Percentiles rank a stretch among this genome's conserved stretches.
Conservation (phyloP, 345 rosid species). For the Reutealis trisperma region DNA sequence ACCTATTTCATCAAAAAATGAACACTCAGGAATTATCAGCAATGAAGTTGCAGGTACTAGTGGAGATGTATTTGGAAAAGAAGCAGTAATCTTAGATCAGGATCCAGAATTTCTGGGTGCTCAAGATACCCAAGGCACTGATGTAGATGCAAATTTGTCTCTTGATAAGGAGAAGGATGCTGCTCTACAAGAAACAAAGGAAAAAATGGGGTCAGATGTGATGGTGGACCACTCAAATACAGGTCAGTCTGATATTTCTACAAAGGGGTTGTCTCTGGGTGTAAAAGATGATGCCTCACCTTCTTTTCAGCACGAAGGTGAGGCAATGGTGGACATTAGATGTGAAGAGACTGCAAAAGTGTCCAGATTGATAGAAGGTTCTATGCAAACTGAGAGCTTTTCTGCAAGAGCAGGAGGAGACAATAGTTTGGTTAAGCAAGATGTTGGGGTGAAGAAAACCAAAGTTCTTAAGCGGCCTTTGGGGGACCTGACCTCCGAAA, state of each 20-base stretch:
- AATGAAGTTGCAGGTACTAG: slow-evolving; percentile 37
- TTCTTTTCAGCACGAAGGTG: slow-evolving; percentile 34
- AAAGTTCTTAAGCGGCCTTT: slow-evolving; percentile 53
- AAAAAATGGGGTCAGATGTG: slow-evolving; percentile 23
- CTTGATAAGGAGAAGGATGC: slow-evolving; percentile 26
- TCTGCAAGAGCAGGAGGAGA: slow-evolving; percentile 37
- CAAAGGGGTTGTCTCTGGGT: slow-evolving; percentile 21
- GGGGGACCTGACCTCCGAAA: slow-evolving; percentile 43
- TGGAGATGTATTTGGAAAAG: slow-evolving; percentile 39
- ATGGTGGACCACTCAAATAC: slow-evolving; percentile 8
- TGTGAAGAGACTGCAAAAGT: slow-evolving; percentile 37
- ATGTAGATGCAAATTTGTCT: slow-evolving; percentile 35
- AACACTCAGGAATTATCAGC: slow-evolving; percentile 37
- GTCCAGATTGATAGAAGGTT: slow-evolving; percentile 36
- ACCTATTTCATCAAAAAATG: slow-evolving; percentile 37
- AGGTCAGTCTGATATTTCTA: slow-evolving; percentile 22
- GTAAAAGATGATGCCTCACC: slow-evolving; percentile 20
- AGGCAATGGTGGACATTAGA: slow-evolving; percentile 34
- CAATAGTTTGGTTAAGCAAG: slow-evolving; percentile 28
- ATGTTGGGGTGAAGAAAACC: slow-evolving; percentile 46
- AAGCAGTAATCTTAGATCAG: slow-evolving; percentile 25
- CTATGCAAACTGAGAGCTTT: slow-evolving; percentile 39
- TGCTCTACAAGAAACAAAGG: slow-evolving; percentile 29
- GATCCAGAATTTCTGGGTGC: slow-evolving; percentile 14
- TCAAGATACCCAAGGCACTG: slow-evolving; percentile 2